These are phyloP conservation scores for Leishmania guyanensis DNA, from an alignment of 208 protist species.

Conservation along the genomic window DNA sequence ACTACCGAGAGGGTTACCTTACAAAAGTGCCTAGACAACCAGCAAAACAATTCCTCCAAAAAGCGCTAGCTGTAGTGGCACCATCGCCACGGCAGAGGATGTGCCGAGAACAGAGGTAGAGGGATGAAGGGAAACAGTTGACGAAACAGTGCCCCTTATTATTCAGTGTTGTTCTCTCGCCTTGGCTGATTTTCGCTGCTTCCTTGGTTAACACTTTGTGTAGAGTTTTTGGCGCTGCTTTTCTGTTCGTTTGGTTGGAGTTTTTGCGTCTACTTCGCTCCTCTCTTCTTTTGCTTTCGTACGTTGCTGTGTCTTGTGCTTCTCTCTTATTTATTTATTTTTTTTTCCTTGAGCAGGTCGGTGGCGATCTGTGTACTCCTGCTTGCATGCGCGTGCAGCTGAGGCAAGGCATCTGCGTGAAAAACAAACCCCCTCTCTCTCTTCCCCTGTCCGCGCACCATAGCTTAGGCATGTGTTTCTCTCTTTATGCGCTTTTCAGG, in stretches of 20 bases:
- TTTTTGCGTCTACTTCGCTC: not conserved
- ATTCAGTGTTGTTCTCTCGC: not conserved
- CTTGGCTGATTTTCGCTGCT: not conserved
- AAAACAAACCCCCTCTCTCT: not conserved
- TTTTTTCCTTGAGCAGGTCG: no score
- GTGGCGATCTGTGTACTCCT: not conserved
- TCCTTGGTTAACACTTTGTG: not conserved
- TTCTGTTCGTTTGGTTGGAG: not conserved
- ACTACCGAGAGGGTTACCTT: not conserved
- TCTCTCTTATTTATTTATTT: not conserved
- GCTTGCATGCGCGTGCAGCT: not conserved
- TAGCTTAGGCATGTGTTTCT: not conserved
- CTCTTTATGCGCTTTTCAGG: not conserved
- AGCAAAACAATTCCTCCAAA: not conserved
- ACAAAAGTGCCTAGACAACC: not conserved
- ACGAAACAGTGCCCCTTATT: not conserved
- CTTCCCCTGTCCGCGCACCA: not conserved
- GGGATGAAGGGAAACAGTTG: not conserved
- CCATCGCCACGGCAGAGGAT: not conserved
- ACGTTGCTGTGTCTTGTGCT: not conserved
- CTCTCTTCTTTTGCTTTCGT: not conserved
- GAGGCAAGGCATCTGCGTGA: not conserved
- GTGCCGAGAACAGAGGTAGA: not conserved
- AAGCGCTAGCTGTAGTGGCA: not conserved
- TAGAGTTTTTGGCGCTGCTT: not conserved